Conservation (phyloP, 768 basidiomycete genomes). For the Tephrocybe sp. region DNA sequence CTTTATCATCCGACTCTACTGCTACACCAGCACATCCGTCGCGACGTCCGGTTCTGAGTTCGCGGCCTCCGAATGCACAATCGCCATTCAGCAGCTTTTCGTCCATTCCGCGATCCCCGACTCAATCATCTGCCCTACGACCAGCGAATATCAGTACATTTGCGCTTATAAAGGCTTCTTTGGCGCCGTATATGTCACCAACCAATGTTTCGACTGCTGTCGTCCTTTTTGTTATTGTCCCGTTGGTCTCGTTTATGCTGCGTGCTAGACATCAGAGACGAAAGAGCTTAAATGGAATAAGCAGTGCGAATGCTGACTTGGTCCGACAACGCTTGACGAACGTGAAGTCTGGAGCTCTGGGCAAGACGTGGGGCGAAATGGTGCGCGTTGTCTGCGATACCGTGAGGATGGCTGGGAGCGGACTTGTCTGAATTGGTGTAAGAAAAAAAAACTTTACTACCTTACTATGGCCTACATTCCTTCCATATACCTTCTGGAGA, state of each 20-base stretch:
- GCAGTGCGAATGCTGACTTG: conserved; percentile 44
- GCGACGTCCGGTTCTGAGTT: conserved; percentile 17
- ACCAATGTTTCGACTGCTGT: conserved; percentile 49
- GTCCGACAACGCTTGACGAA: conserved; percentile 53
- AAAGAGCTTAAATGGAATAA: conserved; percentile 17
- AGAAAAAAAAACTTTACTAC: not conserved
- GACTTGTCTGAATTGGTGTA: conserved; percentile 48
- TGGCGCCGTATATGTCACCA: conserved; percentile 47
- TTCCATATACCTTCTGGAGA: not conserved
- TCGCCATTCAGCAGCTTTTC: conserved; percentile 16
- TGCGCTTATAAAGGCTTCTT: conserved; percentile 44
- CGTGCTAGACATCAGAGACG: conserved; percentile 45
- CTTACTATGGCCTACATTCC: not conserved
- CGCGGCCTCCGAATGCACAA: conserved; percentile 19
- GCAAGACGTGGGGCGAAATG: conserved; percentile 48
- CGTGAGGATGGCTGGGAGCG: conserved; percentile 73
- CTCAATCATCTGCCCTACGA: conserved; percentile 15
- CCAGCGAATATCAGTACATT: conserved; percentile 29
- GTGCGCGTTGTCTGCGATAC: conserved; percentile 59
- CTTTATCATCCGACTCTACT: conserved; percentile 36
- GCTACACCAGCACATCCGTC: conserved; percentile 26
- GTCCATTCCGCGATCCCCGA: conserved; percentile 14
- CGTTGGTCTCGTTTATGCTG: conserved; percentile 46
- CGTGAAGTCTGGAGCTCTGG: conserved; percentile 33
- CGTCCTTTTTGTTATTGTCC: conserved; percentile 43